phyloP scores from a whole-genome alignment of 208 protist genomes.

The Crithidia expoeki region DNA sequence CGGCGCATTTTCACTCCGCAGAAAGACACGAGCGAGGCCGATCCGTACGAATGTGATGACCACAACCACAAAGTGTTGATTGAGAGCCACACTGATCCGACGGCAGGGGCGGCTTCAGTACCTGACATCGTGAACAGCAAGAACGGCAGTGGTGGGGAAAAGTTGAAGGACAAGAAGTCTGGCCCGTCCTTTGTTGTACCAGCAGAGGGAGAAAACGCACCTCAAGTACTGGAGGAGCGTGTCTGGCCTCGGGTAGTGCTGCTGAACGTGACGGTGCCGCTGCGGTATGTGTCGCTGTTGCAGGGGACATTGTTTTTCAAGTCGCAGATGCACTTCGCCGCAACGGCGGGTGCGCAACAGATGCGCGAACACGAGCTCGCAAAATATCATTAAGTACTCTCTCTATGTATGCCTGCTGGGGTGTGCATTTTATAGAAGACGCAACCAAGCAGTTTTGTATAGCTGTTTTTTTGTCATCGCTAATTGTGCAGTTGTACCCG shows the following conservation, averaged over 20 bases:
- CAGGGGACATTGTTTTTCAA: slow-evolving; percentile 49
- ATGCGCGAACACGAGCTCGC: background rate
- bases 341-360: slow-evolving; percentile 5
- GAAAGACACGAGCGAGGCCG: background rate
- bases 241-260: slow-evolving; percentile 43
- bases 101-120: background rate
- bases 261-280: slow-evolving; percentile 44
- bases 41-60: background rate
- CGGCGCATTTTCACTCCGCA: slow-evolving; percentile 19
- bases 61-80: background rate
- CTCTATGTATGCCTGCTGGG: no score
- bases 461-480: no score
- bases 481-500: no score
- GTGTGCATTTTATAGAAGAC: no score
- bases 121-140: background rate
- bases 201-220: background rate
- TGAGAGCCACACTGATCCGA: background rate
- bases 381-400: no score
- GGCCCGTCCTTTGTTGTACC: background rate
- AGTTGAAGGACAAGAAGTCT: background rate
- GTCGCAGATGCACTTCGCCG: slow-evolving; percentile 17
- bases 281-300: slow-evolving; percentile 40
- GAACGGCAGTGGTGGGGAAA: background rate
- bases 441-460: no score
- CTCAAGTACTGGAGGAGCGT: slow-evolving; percentile 25